A percentile compares a stretch with the other conserved stretches of the same genome.
Conservation (phyloP, 306 rosid genomes). For the Urtica urens region DNA sequence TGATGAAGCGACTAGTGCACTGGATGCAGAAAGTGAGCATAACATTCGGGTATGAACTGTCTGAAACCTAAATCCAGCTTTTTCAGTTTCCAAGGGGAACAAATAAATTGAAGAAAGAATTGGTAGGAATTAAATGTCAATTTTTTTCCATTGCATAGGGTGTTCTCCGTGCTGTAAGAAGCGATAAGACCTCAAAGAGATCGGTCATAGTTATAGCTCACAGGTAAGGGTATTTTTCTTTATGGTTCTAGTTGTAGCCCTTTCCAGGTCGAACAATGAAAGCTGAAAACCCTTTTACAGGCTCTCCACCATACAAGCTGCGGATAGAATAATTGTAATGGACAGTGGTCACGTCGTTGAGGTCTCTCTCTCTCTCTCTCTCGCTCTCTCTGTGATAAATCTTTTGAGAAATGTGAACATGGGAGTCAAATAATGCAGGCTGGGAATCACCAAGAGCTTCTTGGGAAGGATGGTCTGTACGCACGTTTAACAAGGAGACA, state of each 20-base stretch:
- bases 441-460: conserved; percentile 83
- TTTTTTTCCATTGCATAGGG: too few species aligned
- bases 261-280: background rate
- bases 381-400: background rate
- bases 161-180: conserved; percentile 71
- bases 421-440: conserved; percentile 41
- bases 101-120: too few species aligned
- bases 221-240: conserved; percentile 30
- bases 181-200: conserved; percentile 48
- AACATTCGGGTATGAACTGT: conserved; percentile 87
- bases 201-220: conserved; percentile 85
- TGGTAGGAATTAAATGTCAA: too few species aligned
- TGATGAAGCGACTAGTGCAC: conserved; percentile 96
- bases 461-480: conserved; percentile 57
- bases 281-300: conserved; percentile 22
- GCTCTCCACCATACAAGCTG: conserved; percentile 94
- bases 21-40: conserved; percentile 95
- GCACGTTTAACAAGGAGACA: conserved; percentile 72
- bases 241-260: background rate
- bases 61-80: too few species aligned
- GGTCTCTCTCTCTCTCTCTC: conserved; percentile 34
- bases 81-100: too few species aligned
- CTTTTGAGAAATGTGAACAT: conserved; percentile 4
- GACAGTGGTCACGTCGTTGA: conserved; percentile 71
- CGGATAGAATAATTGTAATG: conserved; percentile 91